phyloP scores from a whole-genome alignment of 306 rosid species.

The Geum urbanum region DNA sequence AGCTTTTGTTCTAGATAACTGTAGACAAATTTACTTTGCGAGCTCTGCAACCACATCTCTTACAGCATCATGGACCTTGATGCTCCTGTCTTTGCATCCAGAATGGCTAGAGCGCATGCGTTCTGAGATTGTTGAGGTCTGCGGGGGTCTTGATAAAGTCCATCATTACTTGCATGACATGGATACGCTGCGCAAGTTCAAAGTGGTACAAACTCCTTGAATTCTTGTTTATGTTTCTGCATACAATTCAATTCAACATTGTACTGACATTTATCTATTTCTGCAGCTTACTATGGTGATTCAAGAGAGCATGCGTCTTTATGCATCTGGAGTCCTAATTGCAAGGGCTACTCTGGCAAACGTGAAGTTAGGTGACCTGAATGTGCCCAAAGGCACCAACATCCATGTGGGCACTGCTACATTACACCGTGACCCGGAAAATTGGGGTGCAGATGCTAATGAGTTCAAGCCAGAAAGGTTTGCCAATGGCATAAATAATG shows the following conservation, averaged over 20 bases:
- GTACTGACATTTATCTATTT: background rate
- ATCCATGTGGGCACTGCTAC: background rate
- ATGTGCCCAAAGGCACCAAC: conserved; percentile 11
- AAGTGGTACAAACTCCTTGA: background rate
- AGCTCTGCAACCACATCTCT: conserved; percentile 20
- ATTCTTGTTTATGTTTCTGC: background rate
- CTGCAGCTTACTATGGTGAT: conserved; percentile 16
- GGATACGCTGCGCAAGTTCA: conserved; percentile 6
- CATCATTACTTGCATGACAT: conserved; percentile 1
- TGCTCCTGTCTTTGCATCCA: conserved; percentile 21
- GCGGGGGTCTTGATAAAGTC: conserved; percentile 9
- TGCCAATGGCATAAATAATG: background rate
- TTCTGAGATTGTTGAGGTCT: conserved; percentile 7
- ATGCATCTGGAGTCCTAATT: background rate
- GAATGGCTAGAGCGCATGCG: conserved; percentile 20
- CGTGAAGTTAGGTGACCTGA: conserved; percentile 5
- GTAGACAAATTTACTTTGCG: conserved; percentile 18
- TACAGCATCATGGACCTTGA: conserved; percentile 20
- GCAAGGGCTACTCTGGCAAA: background rate
- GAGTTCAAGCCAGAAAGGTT: conserved; percentile 20
- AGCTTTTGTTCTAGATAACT: conserved; percentile 4
- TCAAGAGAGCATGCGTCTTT: conserved; percentile 17
- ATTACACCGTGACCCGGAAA: conserved; percentile 10
- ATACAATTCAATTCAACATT: background rate
- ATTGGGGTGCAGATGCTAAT: conserved; percentile 10